Evolutionary conservation across 2,329 filamentous ascomycete genomes (phyloP).

Genomic region (Decorospora gaudefroyi): DNA sequence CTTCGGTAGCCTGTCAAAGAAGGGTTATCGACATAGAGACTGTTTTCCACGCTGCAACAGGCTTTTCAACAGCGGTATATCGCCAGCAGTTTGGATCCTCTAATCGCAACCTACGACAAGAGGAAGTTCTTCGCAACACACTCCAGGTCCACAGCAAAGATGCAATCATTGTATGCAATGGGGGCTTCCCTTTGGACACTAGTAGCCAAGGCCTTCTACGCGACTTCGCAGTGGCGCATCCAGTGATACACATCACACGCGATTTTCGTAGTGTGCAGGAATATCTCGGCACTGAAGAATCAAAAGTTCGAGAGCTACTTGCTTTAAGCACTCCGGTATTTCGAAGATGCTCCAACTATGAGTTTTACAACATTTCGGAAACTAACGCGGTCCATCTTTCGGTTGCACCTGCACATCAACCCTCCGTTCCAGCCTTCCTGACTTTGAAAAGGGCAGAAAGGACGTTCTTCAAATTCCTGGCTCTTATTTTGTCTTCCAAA

Average conservation of each 20-base stretch:
- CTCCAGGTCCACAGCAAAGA: slow-evolving; percentile 62
- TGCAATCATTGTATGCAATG: slow-evolving; percentile 71
- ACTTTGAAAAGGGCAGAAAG: slow-evolving; percentile 69
- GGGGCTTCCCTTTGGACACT: slow-evolving; percentile 66
- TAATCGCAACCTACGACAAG: slow-evolving; percentile 66
- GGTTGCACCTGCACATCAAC: slow-evolving; percentile 35
- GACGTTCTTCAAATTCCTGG: slow-evolving; percentile 70
- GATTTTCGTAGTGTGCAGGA: slow-evolving; percentile 66
- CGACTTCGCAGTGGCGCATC: slow-evolving; percentile 67
- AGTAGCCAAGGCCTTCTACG: slow-evolving; percentile 63
- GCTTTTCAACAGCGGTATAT: slow-evolving; percentile 64
- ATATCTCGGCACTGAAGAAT: slow-evolving; percentile 60
- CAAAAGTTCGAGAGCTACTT: slow-evolving; percentile 62
- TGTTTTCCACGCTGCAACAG: slow-evolving; percentile 66
- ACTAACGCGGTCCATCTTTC: slow-evolving; percentile 34
- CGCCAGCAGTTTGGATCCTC: slow-evolving; percentile 65
- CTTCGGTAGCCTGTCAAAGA: slow-evolving; percentile 69
- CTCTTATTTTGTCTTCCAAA: slow-evolving; percentile 60
- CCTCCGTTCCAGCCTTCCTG: slow-evolving; percentile 61
- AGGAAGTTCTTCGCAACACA: slow-evolving; percentile 64
- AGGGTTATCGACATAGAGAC: slow-evolving; percentile 71
- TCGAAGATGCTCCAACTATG: slow-evolving; percentile 69
- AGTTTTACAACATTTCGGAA: slow-evolving; percentile 76
- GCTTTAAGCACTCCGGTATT: slow-evolving; percentile 63
- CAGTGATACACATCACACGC: slow-evolving; percentile 72